Evolutionary conservation across 1,139 yeast species (phyloP), one percentile per base, ranked within the genome.

Genomic region (Wickerhamomyces sp.): DNA sequence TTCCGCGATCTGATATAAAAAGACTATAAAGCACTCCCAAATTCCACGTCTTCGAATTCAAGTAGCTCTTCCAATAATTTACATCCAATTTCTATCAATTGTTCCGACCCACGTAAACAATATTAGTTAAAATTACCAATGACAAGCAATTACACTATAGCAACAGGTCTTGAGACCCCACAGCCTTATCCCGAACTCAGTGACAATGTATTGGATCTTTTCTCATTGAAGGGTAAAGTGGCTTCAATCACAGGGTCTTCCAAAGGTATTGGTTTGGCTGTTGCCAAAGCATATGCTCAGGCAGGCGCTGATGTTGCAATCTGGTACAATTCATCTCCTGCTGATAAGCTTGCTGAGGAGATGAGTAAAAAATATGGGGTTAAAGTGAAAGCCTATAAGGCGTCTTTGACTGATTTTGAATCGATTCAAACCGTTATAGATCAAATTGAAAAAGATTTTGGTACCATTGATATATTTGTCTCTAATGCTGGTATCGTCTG

Each of bases 401-500:
- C 87, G 59, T 78, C 82, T 42, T 75, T 89, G 44, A 73, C 84
- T 27, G 78, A 79, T 52, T 67, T 79, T 35, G 75, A 74, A 14
- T 73, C 73, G 9, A 94, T 87, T 33, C 79, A 78, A 56, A 58
- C 60, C 29, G 78, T 81, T 8, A 73, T 88, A 45, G 63, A 64
- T 34, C 77, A 78, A 60, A 84, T 83, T 51, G 80, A 74, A 56
- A 58, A 71, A 55, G 95, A 88, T 60, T 89, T 90, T 63, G 83
- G 83, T 45, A 79, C 81, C 50, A 82, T 89, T 56, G 96, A 89
- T 62, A 75, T 85, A 31, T 84, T 88, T 62, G 95, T 89, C 30
- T 94, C 95, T 59, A 89, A 89, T 64, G 96, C 96, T 27, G 96
- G 96, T 51, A 79, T 87, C 38, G 87, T 94, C 30, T 89, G 95